Conservation (phyloP, 2,329 filamentous ascomycete species). For the Xylaria hypoxylon region DNA sequence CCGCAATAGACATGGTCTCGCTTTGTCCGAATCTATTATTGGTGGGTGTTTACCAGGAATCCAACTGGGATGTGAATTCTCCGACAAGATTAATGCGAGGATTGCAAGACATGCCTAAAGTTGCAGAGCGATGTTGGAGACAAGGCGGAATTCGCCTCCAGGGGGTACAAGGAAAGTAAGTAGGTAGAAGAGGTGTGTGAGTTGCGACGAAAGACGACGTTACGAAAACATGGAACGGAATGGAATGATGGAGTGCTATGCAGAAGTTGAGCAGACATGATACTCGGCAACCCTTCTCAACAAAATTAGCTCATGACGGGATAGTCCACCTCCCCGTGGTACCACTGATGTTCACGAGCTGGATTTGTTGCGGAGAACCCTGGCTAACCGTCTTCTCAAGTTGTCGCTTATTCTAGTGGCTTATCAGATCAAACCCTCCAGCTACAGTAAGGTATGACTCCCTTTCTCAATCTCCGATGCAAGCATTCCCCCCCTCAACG, state of each 20-base stretch:
- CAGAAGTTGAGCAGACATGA: slow-evolving; percentile 19
- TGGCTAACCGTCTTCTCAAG: slow-evolving; percentile 6
- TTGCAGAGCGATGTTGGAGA: slow-evolving; percentile 16
- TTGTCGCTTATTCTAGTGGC: slow-evolving; percentile 24
- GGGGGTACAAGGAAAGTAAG: neutral
- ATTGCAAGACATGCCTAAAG: slow-evolving; percentile 16
- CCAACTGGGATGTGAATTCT: slow-evolving; percentile 30
- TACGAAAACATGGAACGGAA: slow-evolving; percentile 2
- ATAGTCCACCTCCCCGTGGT: slow-evolving; percentile 17
- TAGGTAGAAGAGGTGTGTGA: neutral
- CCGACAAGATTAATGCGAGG: slow-evolving; percentile 36
- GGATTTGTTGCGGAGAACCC: slow-evolving; percentile 26
- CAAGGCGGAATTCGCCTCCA: slow-evolving; percentile 24
- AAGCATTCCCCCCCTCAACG: slow-evolving; percentile 27
- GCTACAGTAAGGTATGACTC: slow-evolving; percentile 32
- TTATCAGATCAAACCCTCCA: slow-evolving; percentile 32
- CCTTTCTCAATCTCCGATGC: slow-evolving; percentile 38
- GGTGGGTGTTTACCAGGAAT: slow-evolving; percentile 30
- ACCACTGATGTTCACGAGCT: slow-evolving; percentile 17
- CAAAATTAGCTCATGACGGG: slow-evolving; percentile 24
- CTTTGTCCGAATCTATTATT: slow-evolving; percentile 32
- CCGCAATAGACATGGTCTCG: slow-evolving; percentile 25
- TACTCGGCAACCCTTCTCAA: slow-evolving; percentile 13
- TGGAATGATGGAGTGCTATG: slow-evolving; percentile 4
- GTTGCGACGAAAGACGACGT: neutral